Evolutionary conservation across 805 yeast species (phyloP).

Genomic region (Yamadazyma philogaea): DNA sequence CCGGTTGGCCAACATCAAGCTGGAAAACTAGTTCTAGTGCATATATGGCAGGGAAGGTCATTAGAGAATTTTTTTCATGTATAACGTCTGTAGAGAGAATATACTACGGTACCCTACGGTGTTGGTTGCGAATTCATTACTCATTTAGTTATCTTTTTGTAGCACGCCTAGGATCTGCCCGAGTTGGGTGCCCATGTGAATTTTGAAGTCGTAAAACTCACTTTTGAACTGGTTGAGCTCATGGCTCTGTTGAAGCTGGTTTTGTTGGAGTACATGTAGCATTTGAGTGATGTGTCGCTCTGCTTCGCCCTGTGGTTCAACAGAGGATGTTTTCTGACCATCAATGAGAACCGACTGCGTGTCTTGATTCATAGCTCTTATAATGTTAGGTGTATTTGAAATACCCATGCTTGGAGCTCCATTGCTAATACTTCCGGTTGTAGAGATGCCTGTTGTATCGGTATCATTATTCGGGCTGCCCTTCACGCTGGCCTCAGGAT

Average conservation of each 20-base stretch:
- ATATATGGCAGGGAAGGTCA: too few relatives aligned
- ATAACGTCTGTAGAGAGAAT: too few relatives aligned
- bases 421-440: not conserved
- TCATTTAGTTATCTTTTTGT: constrained; percentile 1
- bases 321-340: not conserved
- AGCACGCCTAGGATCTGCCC: constrained; percentile 11
- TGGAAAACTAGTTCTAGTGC: too few relatives aligned
- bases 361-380: not conserved
- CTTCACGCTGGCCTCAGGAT: not conserved
- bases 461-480: not conserved
- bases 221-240: constrained; percentile 12
- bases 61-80: too few relatives aligned
- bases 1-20: too few relatives aligned
- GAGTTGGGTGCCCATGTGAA: constrained; percentile 10
- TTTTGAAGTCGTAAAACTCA: constrained; percentile 13
- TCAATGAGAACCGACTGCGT: not conserved
- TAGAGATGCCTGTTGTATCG: too few relatives aligned
- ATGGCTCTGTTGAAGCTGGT: constrained; percentile 9
- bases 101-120: too few relatives aligned
- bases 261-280: constrained; percentile 6
- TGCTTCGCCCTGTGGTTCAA: not conserved
- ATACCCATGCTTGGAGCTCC: not conserved
- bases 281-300: constrained; percentile 2
- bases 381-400: not conserved
- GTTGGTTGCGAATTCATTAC: constrained; percentile 3